Percentiles rank a stretch among this genome's conserved stretches.
phyloP scores from a whole-genome alignment of 2,329 filamentous ascomycete species.

The Cladorrhinum sp. region DNA sequence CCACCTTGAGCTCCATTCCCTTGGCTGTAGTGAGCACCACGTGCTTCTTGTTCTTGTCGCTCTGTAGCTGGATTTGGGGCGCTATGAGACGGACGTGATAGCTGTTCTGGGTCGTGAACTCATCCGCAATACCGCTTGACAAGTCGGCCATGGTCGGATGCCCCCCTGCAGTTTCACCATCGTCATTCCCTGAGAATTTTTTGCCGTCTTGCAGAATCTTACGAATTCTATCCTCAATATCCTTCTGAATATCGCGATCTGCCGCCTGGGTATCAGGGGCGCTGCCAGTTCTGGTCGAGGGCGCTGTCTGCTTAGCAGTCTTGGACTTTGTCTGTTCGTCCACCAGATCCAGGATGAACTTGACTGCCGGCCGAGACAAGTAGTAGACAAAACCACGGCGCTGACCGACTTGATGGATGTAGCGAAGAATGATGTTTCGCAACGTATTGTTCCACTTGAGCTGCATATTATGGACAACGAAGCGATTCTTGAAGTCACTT shows the following conservation, averaged over 20 bases:
- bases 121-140: constrained; percentile 74
- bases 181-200: constrained; percentile 74
- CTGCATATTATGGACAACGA: constrained; percentile 96
- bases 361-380: constrained; percentile 89
- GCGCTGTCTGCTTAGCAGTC: constrained; percentile 31
- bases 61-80: constrained; percentile 96
- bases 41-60: constrained; percentile 95
- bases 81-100: constrained; percentile 95
- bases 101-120: constrained; percentile 87
- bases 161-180: constrained; percentile 39
- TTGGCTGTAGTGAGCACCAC: constrained; percentile 97
- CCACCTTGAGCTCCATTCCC: constrained; percentile 95
- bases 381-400: constrained; percentile 96
- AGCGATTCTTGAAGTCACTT: constrained; percentile 96
- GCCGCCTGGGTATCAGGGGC: constrained; percentile 41
- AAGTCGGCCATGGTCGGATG: constrained; percentile 55
- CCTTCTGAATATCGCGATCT: constrained; percentile 57
- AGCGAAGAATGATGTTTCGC: constrained; percentile 92
- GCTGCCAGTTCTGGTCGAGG: constrained; percentile 26
- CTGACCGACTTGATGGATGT: constrained; percentile 96
- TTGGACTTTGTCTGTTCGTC: constrained; percentile 85
- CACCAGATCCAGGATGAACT: constrained; percentile 96
- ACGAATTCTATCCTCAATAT: constrained; percentile 80
- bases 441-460: constrained; percentile 98
- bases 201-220: constrained; percentile 81